These are phyloP conservation scores for Candida silvicultrix DNA, from an alignment of 805 yeast genomes.

Conservation along the genomic window DNA sequence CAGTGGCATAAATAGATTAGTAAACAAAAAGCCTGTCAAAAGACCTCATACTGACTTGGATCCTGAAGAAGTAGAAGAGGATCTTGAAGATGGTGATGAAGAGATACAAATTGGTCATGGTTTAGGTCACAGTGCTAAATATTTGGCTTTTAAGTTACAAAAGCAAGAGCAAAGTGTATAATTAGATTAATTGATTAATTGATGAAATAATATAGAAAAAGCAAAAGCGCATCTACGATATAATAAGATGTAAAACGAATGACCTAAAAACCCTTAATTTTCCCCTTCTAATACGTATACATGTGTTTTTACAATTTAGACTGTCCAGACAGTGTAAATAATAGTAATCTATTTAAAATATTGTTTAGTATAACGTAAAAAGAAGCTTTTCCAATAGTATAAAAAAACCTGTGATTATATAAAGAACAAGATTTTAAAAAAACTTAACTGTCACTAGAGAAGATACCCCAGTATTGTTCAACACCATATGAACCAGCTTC, in stretches of 20 bases:
- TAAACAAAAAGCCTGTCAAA: constrained; percentile 6
- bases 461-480: constrained; percentile 47
- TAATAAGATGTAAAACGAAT: not conserved
- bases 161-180: constrained; percentile 4
- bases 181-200: not conserved
- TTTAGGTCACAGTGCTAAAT: constrained; percentile 69
- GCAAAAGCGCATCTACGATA: too few species aligned
- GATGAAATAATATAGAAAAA: too few species aligned
- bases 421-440: too few species aligned
- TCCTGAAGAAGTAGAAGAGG: constrained; percentile 7
- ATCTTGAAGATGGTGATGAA: constrained; percentile 17
- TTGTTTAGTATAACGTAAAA: not conserved
- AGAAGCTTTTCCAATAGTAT: not conserved
- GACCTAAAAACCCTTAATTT: not conserved
- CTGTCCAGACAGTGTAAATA: not conserved
- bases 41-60: not conserved
- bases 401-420: not conserved
- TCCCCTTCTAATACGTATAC: not conserved
- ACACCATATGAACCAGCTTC: constrained; percentile 47
- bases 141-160: constrained; percentile 51
- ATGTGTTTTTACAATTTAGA: not conserved
- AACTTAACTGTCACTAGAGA: constrained; percentile 4
- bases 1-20: constrained; percentile 10
- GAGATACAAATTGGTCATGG: constrained; percentile 20
- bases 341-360: not conserved